phyloP scores from a whole-genome alignment of 2,329 filamentous ascomycete genomes.

The Beauveria pseudobassiana region DNA sequence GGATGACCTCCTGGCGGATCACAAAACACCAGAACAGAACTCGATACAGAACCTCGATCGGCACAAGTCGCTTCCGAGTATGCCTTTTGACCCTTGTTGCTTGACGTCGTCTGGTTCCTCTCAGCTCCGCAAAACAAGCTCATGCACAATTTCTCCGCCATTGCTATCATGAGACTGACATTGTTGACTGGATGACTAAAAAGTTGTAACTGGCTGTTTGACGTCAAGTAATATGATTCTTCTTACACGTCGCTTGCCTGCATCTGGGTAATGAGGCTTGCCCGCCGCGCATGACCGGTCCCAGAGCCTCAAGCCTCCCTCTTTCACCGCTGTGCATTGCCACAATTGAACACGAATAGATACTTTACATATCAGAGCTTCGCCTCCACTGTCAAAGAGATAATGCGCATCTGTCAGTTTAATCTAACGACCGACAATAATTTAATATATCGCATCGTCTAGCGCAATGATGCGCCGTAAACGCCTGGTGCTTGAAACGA shows the following conservation, averaged over 20 bases:
- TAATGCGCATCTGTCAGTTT: not conserved
- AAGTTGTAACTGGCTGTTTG: not conserved
- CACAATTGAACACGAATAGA: not conserved
- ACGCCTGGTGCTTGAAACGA: not conserved
- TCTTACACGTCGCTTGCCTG: not conserved
- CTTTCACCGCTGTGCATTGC: not conserved
- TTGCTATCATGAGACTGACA: not conserved
- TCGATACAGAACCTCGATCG: constrained; percentile 6
- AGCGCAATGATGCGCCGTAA: not conserved
- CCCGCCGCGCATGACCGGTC: not conserved
- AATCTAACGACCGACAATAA: too few relatives aligned
- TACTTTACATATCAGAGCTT: too few relatives aligned
- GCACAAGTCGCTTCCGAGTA: not conserved
- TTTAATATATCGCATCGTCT: not conserved
- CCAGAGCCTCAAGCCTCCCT: not conserved
- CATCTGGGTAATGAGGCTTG: not conserved
- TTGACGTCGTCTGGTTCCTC: not conserved
- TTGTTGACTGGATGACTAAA: too few relatives aligned
- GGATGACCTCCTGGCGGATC: not conserved
- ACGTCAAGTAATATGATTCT: too few relatives aligned
- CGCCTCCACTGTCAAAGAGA: too few relatives aligned
- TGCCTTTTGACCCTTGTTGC: not conserved
- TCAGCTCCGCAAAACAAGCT: constrained; percentile 8
- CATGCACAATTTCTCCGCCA: not conserved
- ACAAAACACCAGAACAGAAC: not conserved